These are phyloP conservation scores for Immersiella caudata DNA, from an alignment of 495 filamentous ascomycete genomes.

Conservation along the genomic window DNA sequence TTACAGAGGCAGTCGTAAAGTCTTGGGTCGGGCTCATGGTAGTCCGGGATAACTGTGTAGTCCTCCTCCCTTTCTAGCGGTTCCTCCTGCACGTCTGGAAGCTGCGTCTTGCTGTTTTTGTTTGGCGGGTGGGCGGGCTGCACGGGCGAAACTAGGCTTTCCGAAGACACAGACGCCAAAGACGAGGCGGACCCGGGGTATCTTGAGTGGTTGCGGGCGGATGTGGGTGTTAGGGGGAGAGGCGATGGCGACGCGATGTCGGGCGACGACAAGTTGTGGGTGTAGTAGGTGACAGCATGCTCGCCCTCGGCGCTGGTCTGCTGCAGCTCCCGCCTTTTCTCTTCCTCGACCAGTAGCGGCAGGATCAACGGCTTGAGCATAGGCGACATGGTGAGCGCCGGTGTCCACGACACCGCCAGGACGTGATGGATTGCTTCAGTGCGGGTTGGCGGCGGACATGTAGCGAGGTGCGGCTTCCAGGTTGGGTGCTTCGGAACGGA, in stretches of 20 bases:
- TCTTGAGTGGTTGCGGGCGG: conserved; percentile 59
- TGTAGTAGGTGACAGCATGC: conserved; percentile 33
- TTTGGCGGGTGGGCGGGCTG: conserved; percentile 40
- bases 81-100: conserved; percentile 60
- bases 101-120: conserved; percentile 51
- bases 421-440: not conserved
- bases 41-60: conserved; percentile 47
- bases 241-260: conserved; percentile 63
- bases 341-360: conserved; percentile 56
- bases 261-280: conserved; percentile 57
- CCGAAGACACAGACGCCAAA: conserved; percentile 43
- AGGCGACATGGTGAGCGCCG: conserved; percentile 47
- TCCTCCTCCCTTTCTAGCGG: conserved; percentile 57
- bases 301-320: conserved; percentile 30
- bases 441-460: conserved; percentile 24
- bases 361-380: conserved; percentile 54
- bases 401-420: conserved; percentile 3
- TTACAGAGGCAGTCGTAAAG: conserved; percentile 59
- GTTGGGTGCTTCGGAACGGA: conserved; percentile 4
- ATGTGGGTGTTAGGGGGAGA: conserved; percentile 63
- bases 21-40: conserved; percentile 38
- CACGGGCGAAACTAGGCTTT: conserved; percentile 50
- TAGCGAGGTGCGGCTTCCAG: conserved; percentile 10
- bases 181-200: conserved; percentile 58
- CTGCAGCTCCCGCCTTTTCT: conserved; percentile 45